phyloP scores from a whole-genome alignment of 2,329 filamentous ascomycete species.

The Xylaria sp. region DNA sequence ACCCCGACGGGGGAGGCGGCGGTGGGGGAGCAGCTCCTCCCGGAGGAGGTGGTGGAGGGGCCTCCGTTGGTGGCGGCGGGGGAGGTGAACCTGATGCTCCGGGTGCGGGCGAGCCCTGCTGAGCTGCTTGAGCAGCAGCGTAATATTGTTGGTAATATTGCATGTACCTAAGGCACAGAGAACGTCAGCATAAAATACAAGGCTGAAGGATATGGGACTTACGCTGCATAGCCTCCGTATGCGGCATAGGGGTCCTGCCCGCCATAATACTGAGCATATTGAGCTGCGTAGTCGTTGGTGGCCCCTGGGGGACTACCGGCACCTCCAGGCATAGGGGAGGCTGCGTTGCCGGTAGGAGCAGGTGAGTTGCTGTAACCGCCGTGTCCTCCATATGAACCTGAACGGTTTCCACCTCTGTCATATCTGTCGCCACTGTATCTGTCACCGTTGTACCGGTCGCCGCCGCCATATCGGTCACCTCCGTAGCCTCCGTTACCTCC shows the following conservation, averaged over 20 bases:
- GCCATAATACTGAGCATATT: constrained; percentile 85
- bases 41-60: constrained; percentile 71
- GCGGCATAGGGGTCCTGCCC: constrained; percentile 85
- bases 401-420: constrained; percentile 49
- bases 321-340: constrained; percentile 55
- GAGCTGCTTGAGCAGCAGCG: constrained; percentile 63
- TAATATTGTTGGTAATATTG: constrained; percentile 81
- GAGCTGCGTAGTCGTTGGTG: constrained; percentile 72
- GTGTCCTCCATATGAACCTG: constrained; percentile 48
- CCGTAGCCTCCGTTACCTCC: constrained; percentile 53
- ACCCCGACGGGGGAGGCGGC: constrained; percentile 66
- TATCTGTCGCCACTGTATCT: constrained; percentile 55
- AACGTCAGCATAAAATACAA: constrained; percentile 12
- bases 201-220: constrained; percentile 45
- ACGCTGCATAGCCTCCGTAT: constrained; percentile 88
- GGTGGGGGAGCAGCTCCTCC: constrained; percentile 64
- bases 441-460: constrained; percentile 54
- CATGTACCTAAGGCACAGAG: constrained; percentile 58
- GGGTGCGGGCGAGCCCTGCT: constrained; percentile 55
- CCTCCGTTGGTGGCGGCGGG: constrained; percentile 68
- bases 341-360: constrained; percentile 52
- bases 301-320: constrained; percentile 53
- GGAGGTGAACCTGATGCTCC: constrained; percentile 62
- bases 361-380: constrained; percentile 53
- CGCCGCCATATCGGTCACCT: constrained; percentile 46